Conservation (phyloP, 2,329 filamentous ascomycete genomes). For the Dryadomyces quercus-mongolicae region DNA sequence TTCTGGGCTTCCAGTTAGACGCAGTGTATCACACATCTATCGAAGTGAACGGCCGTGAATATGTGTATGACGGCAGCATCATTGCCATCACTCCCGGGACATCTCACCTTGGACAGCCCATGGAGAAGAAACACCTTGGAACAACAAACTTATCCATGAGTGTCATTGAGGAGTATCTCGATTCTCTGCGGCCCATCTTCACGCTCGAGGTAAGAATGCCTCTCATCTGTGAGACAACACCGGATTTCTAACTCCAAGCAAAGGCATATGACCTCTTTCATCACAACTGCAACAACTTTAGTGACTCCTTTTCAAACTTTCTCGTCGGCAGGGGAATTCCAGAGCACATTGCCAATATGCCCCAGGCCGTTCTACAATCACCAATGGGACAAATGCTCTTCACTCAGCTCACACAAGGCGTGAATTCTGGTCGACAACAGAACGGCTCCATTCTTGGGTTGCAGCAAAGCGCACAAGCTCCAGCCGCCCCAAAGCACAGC, state of each 20-base stretch:
- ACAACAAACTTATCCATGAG: slow-evolving; percentile 68
- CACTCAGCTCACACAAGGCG: slow-evolving; percentile 49
- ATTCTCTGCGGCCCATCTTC: slow-evolving; percentile 72
- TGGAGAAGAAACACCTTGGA: slow-evolving; percentile 66
- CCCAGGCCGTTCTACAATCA: slow-evolving; percentile 71
- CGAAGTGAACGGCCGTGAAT: slow-evolving; percentile 73
- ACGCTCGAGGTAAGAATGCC: slow-evolving; percentile 50
- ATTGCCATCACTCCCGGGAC: slow-evolving; percentile 68
- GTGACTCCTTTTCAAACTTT: slow-evolving; percentile 83
- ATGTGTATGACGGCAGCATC: slow-evolving; percentile 80
- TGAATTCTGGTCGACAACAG: slow-evolving; percentile 34
- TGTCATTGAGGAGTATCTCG: slow-evolving; percentile 75
- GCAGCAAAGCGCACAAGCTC: slow-evolving; percentile 17
- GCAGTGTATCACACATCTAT: slow-evolving; percentile 94
- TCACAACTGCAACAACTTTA: slow-evolving; percentile 98
- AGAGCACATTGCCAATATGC: slow-evolving; percentile 72
- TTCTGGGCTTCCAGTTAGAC: slow-evolving; percentile 57
- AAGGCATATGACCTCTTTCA: slow-evolving; percentile 78
- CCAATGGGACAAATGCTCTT: slow-evolving; percentile 82
- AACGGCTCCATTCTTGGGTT: slow-evolving; percentile 42
- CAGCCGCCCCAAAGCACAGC: not conserved
- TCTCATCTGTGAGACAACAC: not conserved
- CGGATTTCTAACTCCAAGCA: slow-evolving; percentile 19
- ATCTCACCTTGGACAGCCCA: slow-evolving; percentile 76
- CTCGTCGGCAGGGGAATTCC: slow-evolving; percentile 82